Percentiles rank a stretch among this genome's conserved stretches.
Conservation (phyloP, 1,284 basidiomycete species). For the Moesziomyces parantarcticus region DNA sequence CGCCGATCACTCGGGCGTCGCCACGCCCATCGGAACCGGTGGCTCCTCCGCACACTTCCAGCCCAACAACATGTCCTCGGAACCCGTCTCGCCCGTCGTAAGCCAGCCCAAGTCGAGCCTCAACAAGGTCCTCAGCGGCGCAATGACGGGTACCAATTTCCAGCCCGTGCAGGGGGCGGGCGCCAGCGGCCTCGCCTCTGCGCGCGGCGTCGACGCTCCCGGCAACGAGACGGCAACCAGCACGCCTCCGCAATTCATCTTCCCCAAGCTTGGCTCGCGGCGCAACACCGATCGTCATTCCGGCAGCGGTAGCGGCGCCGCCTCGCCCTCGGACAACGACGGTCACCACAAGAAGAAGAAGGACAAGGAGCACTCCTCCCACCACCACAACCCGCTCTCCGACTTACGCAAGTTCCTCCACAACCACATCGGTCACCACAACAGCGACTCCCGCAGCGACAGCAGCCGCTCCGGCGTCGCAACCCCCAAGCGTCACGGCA, state of each 20-base stretch:
- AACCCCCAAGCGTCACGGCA: constrained; percentile 60
- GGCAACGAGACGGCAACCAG: constrained; percentile 15
- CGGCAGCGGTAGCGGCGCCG: constrained; percentile 34
- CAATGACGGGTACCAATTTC: constrained; percentile 38
- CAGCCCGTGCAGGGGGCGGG: constrained; percentile 50
- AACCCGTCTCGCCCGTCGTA: constrained; percentile 23
- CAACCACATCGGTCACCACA: constrained; percentile 64
- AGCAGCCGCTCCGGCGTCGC: constrained; percentile 48
- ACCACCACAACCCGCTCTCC: constrained; percentile 58
- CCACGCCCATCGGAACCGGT: constrained; percentile 50
- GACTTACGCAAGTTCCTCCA: constrained; percentile 61
- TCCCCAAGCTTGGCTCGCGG: constrained; percentile 61
- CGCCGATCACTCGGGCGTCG: constrained; percentile 41
- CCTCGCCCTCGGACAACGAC: constrained; percentile 42
- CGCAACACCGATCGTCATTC: constrained; percentile 27
- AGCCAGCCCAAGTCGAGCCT: constrained; percentile 27
- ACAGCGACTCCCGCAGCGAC: constrained; percentile 48
- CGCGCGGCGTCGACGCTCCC: constrained; percentile 48
- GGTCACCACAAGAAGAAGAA: constrained; percentile 53
- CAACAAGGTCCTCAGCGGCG: constrained; percentile 46
- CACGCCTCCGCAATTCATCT: constrained; percentile 63
- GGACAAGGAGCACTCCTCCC: constrained; percentile 37
- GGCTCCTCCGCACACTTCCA: constrained; percentile 24
- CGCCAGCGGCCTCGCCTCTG: constrained; percentile 53
- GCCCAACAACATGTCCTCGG: constrained; percentile 9